These are phyloP conservation scores for Brassica carinata DNA, from an alignment of 345 rosid species.

Conservation along the genomic window DNA sequence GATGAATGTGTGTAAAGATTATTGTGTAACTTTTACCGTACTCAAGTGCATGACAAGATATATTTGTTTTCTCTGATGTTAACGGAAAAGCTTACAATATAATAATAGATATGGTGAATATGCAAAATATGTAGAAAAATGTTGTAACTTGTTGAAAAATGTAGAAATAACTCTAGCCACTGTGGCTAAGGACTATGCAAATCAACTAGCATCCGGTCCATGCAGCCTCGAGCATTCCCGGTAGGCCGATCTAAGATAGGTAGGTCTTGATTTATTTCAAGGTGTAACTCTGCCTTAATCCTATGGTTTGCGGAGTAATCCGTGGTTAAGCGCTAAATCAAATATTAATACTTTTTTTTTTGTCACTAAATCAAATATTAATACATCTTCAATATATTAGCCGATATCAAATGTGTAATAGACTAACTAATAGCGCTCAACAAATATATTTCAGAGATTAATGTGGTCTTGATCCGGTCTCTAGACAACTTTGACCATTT, in stretches of 20 bases:
- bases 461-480: neutral
- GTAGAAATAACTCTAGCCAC: too few species aligned
- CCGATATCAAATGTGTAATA: neutral
- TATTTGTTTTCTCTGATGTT: neutral
- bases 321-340: neutral
- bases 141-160: too few species aligned
- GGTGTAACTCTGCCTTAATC: neutral
- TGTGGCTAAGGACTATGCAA: too few species aligned
- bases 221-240: neutral
- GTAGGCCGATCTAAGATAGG: neutral
- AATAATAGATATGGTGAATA: too few species aligned
- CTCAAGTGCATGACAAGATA: neutral
- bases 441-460: neutral
- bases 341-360: neutral
- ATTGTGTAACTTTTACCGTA: neutral
- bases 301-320: neutral
- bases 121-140: too few species aligned
- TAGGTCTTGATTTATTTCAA: neutral
- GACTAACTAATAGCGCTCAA: neutral
- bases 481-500: neutral
- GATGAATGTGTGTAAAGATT: conserved; percentile 24
- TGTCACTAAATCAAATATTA: neutral
- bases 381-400: neutral
- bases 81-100: neutral
- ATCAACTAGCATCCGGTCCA: neutral